Evolutionary conservation across 2,329 filamentous ascomycete genomes (phyloP).

Genomic region (Rosellinia necatrix): DNA sequence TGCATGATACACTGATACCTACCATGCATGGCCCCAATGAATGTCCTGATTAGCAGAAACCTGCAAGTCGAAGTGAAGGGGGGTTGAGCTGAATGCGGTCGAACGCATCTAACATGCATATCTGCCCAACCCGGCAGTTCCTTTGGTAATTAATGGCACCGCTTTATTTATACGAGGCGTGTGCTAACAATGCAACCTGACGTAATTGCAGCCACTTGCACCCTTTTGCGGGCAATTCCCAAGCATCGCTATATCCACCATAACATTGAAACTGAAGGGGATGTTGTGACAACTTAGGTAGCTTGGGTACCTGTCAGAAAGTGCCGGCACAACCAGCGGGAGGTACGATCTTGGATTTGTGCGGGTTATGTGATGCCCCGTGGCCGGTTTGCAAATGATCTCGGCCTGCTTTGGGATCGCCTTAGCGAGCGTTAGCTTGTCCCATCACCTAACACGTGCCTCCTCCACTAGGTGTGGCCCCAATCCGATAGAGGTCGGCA

Average conservation of each 20-base stretch:
- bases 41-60: background rate
- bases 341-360: constrained; percentile 4
- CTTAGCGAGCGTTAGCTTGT: constrained; percentile 2
- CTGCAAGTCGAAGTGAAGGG: background rate
- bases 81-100: constrained; percentile 2
- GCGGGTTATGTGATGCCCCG: background rate
- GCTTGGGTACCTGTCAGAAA: no score
- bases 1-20: no score
- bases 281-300: no score
- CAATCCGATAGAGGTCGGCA: constrained; percentile 11
- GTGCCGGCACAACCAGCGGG: no score
- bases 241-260: no score
- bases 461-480: background rate
- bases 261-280: background rate
- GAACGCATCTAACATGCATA: constrained; percentile 14
- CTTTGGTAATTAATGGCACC: background rate
- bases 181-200: constrained; percentile 6
- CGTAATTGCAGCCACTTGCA: constrained; percentile 13
- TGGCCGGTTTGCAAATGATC: background rate
- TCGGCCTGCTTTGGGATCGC: no score
- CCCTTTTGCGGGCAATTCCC: no score
- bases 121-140: constrained; percentile 12
- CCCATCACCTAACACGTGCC: constrained; percentile 14
- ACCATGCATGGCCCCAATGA: background rate
- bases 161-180: background rate